Base-by-base conservation (phyloP, 1,284 basidiomycete species). In the Neonothopanus nambi region DNA sequence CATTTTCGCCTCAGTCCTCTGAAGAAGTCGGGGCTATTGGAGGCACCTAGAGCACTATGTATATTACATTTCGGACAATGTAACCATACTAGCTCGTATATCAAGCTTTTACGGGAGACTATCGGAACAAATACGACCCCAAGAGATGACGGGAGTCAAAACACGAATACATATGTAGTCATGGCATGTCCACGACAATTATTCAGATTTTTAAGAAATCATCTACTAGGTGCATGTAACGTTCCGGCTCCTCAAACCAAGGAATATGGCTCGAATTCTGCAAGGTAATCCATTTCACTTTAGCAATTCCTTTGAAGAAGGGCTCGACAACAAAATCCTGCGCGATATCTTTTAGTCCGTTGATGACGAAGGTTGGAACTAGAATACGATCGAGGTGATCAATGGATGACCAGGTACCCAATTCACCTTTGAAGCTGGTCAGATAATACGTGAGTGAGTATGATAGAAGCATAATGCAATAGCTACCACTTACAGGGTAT, bases 341-440 rank as follows among this genome's bases (percentile, higher is more conserved):
- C 9, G 75, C 78, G 60, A 79, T 74, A 54, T 84, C 82, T 49
- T 76, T 72, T 12, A 63, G 67, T 5, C 79, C 78, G 48, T 81
- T 85, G 39, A 77, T 64, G 21, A 85, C 55, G n/a, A 84, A 64
- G 1, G 79, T 81, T 3, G 79, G 71, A 2, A 70, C 72, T 3
- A 59, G 62, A 58, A 84, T 79, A 45, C 71, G 73, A 60, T 74
- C 68, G 20, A 78, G 53, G 5, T 75, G 67, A 17, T 74, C 65
- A 11, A 78, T 61, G 40, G 81, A 67, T 8, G 68, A 69, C 80
- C 80, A 85, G 3, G 66, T 65, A 60, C 75, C 80, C 45, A 84
- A 64, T 4, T 72, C 68, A 2, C 80, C 81, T 2, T 70, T 59
- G 60, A 82, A 82, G 51, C 80, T 78, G n/a, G n/a, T n/a, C n/a